phyloP scores from a whole-genome alignment of 305 asterid genomes.

The Plantago coronopus region DNA sequence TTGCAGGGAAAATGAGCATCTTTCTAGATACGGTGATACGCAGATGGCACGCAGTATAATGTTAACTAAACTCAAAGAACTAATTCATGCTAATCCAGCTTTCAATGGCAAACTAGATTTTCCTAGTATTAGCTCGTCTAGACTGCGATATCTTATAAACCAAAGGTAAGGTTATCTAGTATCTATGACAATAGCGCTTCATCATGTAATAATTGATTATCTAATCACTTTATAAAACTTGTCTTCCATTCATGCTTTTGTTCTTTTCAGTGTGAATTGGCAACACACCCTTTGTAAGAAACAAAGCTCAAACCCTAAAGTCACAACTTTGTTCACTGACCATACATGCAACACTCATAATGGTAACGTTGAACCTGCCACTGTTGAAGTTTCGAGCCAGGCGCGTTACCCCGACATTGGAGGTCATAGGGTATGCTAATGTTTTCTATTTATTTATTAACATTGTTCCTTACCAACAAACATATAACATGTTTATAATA shows the following conservation, averaged over 20 bases:
- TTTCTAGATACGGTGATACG: slow-evolving; percentile 80
- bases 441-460: neutral
- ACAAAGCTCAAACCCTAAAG: slow-evolving; percentile 87
- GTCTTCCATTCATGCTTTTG: slow-evolving; percentile 1
- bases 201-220: neutral
- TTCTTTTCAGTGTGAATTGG: slow-evolving; percentile 69
- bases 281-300: slow-evolving; percentile 93
- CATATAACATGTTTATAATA: neutral
- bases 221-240: neutral
- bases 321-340: slow-evolving; percentile 77
- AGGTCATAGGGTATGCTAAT: slow-evolving; percentile 69
- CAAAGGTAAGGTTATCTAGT: slow-evolving; percentile 49
- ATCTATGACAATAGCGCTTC: slow-evolving; percentile 6
- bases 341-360: slow-evolving; percentile 75
- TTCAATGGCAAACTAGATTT: slow-evolving; percentile 78
- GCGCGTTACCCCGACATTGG: slow-evolving; percentile 66
- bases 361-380: slow-evolving; percentile 68
- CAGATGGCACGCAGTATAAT: slow-evolving; percentile 82
- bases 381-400: slow-evolving; percentile 67
- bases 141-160: slow-evolving; percentile 76
- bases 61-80: slow-evolving; percentile 74
- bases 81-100: slow-evolving; percentile 80
- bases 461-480: neutral
- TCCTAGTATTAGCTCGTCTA: slow-evolving; percentile 67
- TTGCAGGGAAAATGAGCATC: slow-evolving; percentile 87